These are phyloP conservation scores for Eucalyptus sp. DNA, from an alignment of 345 rosid species.

Conservation along the genomic window DNA sequence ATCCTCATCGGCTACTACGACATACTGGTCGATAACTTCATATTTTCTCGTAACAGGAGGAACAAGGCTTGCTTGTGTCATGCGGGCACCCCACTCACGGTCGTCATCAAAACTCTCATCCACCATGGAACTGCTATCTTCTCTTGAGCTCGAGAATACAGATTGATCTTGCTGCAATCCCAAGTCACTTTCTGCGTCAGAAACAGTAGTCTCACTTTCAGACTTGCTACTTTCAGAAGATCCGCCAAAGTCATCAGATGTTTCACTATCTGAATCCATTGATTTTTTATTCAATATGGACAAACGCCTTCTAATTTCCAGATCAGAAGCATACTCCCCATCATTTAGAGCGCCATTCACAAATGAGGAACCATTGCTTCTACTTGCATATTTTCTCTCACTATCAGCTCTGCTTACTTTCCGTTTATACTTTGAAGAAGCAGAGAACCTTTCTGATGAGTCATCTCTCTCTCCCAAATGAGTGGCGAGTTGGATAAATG, in stretches of 20 bases:
- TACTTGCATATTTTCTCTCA: constrained; percentile 61
- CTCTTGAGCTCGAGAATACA: constrained; percentile 49
- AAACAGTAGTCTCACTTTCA: constrained; percentile 57
- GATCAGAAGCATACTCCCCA: constrained; percentile 84
- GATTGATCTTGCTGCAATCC: constrained; percentile 56
- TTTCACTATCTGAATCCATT: constrained; percentile 81
- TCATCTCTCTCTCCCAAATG: constrained; percentile 84
- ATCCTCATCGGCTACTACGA: constrained; percentile 82
- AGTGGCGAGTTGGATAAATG: constrained; percentile 82
- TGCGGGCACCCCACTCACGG: constrained; percentile 99
- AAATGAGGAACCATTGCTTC: constrained; percentile 43
- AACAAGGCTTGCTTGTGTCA: constrained; percentile 96
- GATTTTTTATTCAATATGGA: constrained; percentile 76
- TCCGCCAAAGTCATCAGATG: constrained; percentile 63
- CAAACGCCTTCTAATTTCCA: constrained; percentile 79
- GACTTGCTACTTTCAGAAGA: constrained; percentile 63
- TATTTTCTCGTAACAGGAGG: constrained; percentile 99
- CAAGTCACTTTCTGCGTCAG: constrained; percentile 86
- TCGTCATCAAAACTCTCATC: constrained; percentile 75
- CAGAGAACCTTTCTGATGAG: constrained; percentile 30
- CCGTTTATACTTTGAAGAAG: constrained; percentile 55
- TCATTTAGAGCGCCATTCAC: constrained; percentile 42
- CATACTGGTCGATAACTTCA: constrained; percentile 78
- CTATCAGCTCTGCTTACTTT: constrained; percentile 30
- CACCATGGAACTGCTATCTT: constrained; percentile 38